Base-by-base conservation (phyloP, 1,139 yeast genomes). In the Sugiyamaella xylanicola region DNA sequence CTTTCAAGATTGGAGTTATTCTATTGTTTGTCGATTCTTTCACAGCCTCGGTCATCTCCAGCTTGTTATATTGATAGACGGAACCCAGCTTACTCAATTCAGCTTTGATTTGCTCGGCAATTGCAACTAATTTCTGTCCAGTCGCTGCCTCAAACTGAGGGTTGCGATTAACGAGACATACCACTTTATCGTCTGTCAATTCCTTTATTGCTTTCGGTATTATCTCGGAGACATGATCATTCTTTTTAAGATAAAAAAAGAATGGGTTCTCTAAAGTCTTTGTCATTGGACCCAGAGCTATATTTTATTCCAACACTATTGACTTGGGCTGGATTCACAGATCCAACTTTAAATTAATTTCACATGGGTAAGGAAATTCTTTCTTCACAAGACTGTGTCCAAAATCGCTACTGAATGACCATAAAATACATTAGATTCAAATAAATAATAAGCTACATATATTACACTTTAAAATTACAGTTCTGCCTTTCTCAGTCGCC, bases 71-170 rank as follows among this genome's bases (percentile, higher is more conserved):
- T 43, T 65, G 68, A 50, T 59, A 58, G 19, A 59, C 36, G 7
- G 29, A 35, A n/a, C 51, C 49, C 9, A 36, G 36, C 8, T 44
- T 55, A 16, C 39, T 39, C 25, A 56, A 41, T 44, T 56, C 44
- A 44, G 53, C 56, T 55, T 68, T 68, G 40, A 60, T 59, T 43
- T 56, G 57, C 51, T 68, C 70, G 9, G 60, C 64, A 16, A 66
- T 61, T 2, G 70, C 61, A 16, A 66, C 54, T 54, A 66, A 54
- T 56, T 65, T 65, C 55, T 66, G 68, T 43, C 62, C 59, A 4
- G 64, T 51, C 5, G 52, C 51, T 11, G 45, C 8, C 25, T 36
- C 39, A 22, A 8, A n/a, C 4, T 36, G 22, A 21, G 27, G 32
- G 20, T 46, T 41, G 7, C 36, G 16, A 19, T 48, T 48, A 2